Conservation (phyloP, 169 alveolate genomes). For the Eimeria necatrix region DNA sequence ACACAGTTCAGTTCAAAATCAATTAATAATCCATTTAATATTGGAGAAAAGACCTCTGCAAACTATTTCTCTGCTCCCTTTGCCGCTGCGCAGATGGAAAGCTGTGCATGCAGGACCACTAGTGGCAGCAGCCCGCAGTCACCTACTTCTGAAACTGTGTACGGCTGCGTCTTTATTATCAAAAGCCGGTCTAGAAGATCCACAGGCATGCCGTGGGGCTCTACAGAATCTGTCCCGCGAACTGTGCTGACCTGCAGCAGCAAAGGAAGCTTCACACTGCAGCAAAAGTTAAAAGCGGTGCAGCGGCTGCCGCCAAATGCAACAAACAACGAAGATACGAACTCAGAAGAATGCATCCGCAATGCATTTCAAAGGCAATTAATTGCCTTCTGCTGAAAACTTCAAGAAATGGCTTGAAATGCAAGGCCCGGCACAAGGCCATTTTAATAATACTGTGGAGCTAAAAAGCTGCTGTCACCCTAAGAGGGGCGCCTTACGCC, state of each 20-base stretch:
- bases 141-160: slow-evolving; percentile 93
- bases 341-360: too few relatives aligned
- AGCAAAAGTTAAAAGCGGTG: too few relatives aligned
- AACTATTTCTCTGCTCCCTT: neutral
- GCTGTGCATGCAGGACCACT: too few relatives aligned
- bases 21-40: neutral
- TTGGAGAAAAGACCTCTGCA: neutral
- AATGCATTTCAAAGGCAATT: too few relatives aligned
- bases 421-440: too few relatives aligned
- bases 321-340: too few relatives aligned
- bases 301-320: too few relatives aligned
- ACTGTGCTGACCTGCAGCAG: slow-evolving; percentile 83
- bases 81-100: neutral
- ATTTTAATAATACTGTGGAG: too few relatives aligned
- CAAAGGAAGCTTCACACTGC: too few relatives aligned
- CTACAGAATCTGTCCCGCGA: slow-evolving; percentile 97
- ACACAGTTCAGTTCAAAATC: neutral
- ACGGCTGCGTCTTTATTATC: slow-evolving; percentile 98
- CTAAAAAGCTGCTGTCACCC: neutral
- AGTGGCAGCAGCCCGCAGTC: neutral
- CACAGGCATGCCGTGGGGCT: slow-evolving; percentile 99
- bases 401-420: too few relatives aligned
- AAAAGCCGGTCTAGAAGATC: slow-evolving; percentile 99
- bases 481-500: slow-evolving; percentile 91
- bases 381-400: too few relatives aligned